Base-by-base conservation (phyloP, 2,329 filamentous ascomycete species). In the Epichloe glyceriae region DNA sequence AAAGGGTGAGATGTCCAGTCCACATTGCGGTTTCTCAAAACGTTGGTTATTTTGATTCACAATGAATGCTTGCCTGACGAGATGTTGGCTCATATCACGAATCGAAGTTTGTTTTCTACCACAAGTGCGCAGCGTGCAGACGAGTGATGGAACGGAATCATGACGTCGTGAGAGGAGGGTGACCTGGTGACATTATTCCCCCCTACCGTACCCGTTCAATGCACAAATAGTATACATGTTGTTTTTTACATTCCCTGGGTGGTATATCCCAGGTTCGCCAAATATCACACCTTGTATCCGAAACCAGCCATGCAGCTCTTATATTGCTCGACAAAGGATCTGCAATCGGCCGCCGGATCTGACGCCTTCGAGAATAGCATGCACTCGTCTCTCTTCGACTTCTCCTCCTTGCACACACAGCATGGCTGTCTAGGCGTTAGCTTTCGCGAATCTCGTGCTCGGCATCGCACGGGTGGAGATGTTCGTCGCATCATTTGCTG, bases 351-450 rank as follows among this genome's bases (percentile, higher is more conserved):
- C 61, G 87, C 79, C 39, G 93, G 88, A 64, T 96, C 85, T 62
- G 83, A 77, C 54, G 86, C 78, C 55, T 80, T 89, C 51, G 88
- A 95, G 74, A 97, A 96, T 51, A 98, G 86, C 91, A 98, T 97
- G 76, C 93, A 98, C 71, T 98, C 90, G 72, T 98, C 93, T 56
- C 93, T 88, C 60, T 79, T 79, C 39, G 87, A 76, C 70, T 98
- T 98, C 69, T 98, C 89, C 43, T 93, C 82, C 66, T 90, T 96
- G 80, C 93, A 98, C 33, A 97, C 93, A 67, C 93, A 97, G 79
- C 93, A 97, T 42, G 91, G 91, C 88, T 96, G 62, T 53, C 1
- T n/a, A 5, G 30, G 8, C 3, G 44, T 42, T 34, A 50, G 39
- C 33, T 5, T 19, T 42, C 2, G 20, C 4, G 37, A 14, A 3